Evolutionary conservation across 164 flowering plant genomes (phyloP), one percentile per base, ranked within the genome.

Genomic region (Magnolia sinica): DNA sequence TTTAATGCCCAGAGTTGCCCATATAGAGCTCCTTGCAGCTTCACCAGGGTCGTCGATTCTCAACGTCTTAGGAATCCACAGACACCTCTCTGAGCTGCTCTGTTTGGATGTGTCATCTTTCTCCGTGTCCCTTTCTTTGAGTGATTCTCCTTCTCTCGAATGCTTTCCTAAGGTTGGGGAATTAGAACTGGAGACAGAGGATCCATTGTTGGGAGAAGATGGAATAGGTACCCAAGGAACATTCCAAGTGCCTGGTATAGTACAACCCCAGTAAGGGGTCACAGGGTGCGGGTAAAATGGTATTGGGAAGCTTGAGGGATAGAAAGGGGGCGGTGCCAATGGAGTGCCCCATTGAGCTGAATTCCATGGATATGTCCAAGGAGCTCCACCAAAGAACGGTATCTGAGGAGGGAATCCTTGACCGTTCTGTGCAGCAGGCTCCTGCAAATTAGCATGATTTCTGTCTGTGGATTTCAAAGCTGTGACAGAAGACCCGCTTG

Each of bases 21-120:
- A 95, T 77, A 95, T 90, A 13, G 98, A 92, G 79, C 98, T 93
- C 84, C 82, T 91, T 65, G 96, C 94, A 68, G 98, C 98, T 76
- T 95, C 97, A 67, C 78, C 85, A 0, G 95, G 98, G 66, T 95
- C 96, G 79, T 92, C 93, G n/a, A 93, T 88, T 71, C 98, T 83
- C 76, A 93, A 80, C 0, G 95, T 93, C 79, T 95, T 95, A 0
- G 98, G 98, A 75, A 89, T 85, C 84, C 91, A 86, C 51, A 93
- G 80, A 18, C 84, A 81, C 65, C 87, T 82, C 64, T 76, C 88
- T 11, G 85, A 75, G n/a, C 74, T 84, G 76, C 78, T 85, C 80
- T 77, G 82, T 68, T 81, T 81, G 50, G 74, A 5, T 1, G 76
- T 68, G 67, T 80, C 81, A 29, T 79, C 85, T 18, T 76, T 82